Conservation (phyloP, 139 green algal species). For the Asterochloris erici region DNA sequence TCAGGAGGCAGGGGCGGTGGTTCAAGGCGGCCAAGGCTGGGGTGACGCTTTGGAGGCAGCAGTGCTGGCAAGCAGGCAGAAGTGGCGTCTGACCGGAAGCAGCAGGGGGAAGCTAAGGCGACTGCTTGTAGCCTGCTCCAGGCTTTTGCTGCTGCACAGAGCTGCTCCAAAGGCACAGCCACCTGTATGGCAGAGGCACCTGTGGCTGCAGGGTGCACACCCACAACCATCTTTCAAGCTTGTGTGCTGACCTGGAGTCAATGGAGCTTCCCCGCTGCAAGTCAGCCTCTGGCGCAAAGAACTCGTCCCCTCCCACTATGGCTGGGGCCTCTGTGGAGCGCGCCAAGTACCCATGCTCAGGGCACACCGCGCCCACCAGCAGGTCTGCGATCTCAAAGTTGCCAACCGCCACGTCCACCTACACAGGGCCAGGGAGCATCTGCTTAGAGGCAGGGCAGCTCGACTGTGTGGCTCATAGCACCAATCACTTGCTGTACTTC, state of each 20-base stretch:
- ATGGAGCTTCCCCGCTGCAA: not conserved
- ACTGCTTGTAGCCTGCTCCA: no score
- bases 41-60: no score
- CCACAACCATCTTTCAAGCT: no score
- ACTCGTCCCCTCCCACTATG: constrained; percentile 34
- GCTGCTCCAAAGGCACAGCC: not conserved
- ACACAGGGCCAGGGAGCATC: no score
- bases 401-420: constrained; percentile 32
- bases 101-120: no score
- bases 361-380: constrained; percentile 47
- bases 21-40: no score
- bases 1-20: no score
- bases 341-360: constrained; percentile 30
- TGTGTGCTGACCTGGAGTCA: not conserved
- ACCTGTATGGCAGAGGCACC: not conserved
- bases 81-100: no score
- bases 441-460: not conserved
- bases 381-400: constrained; percentile 69
- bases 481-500: no score
- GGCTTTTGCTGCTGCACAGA: no score
- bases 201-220: not conserved
- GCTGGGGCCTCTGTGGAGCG: constrained; percentile 7
- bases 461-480: not conserved
- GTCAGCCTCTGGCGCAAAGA: constrained; percentile 40
- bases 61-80: no score